Conservation (phyloP, 2,329 filamentous ascomycete species). For the Colletotrichum brevisporum region DNA sequence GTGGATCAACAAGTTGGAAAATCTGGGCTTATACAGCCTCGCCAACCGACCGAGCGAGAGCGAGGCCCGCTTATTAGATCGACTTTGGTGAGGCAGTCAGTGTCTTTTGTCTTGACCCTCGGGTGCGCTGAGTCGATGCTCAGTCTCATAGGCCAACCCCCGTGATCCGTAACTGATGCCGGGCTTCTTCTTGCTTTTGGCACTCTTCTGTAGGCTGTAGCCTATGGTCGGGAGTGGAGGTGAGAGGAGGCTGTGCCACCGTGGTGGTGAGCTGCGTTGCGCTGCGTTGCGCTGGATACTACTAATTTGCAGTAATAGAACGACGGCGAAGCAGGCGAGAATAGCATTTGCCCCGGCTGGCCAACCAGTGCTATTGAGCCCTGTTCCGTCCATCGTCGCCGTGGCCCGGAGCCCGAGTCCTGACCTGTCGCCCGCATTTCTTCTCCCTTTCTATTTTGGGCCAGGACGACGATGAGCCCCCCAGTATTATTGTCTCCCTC, state of each 20-base stretch:
- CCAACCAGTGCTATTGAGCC: constrained; percentile 16
- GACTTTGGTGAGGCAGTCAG: too few species aligned
- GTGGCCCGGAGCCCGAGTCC: not conserved
- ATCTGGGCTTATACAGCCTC: too few species aligned
- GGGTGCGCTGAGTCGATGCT: not conserved
- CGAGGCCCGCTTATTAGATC: not conserved
- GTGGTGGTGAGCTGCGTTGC: constrained; percentile 14
- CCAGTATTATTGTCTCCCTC: not conserved
- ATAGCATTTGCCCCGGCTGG: constrained; percentile 24
- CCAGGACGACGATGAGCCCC: not conserved
- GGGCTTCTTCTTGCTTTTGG: constrained; percentile 14
- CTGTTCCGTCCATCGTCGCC: not conserved
- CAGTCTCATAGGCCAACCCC: not conserved
- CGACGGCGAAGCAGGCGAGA: constrained; percentile 29
- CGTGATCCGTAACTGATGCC: not conserved
- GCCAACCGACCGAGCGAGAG: not conserved
- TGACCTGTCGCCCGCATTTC: constrained; percentile 18
- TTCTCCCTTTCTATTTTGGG: constrained; percentile 18
- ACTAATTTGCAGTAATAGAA: constrained; percentile 21
- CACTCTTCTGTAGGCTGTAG: not conserved
- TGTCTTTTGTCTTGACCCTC: constrained; percentile 3
- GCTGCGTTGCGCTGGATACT: constrained; percentile 16
- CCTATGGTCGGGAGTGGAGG: not conserved
- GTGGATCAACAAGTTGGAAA: too few species aligned
- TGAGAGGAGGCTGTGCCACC: not conserved